A percentile compares a stretch with the other conserved stretches of the same genome.
Conservation (phyloP, 2,329 filamentous ascomycete genomes). For the Hymenoscyphus scutula region DNA sequence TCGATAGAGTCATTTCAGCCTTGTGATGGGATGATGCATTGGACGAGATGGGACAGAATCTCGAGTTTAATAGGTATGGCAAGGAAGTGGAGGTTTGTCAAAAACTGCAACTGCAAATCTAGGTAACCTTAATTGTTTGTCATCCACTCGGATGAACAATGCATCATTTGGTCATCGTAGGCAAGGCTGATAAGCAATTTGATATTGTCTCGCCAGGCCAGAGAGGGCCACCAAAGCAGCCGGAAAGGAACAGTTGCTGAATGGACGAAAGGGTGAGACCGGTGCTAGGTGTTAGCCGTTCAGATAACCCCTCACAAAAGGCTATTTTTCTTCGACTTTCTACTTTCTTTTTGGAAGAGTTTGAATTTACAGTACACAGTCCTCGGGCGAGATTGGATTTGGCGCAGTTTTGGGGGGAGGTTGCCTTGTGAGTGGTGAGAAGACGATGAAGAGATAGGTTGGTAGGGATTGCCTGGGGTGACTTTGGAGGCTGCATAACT, state of each 20-base stretch:
- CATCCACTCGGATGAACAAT: conserved; percentile 10
- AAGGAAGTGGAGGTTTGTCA: conserved; percentile 15
- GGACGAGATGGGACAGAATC: background rate
- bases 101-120: background rate
- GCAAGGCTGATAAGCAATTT: background rate
- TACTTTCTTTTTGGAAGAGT: background rate
- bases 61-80: background rate
- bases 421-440: conserved; percentile 9
- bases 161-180: conserved; percentile 9
- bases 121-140: background rate
- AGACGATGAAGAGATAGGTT: background rate
- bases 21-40: background rate
- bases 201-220: conserved; percentile 1
- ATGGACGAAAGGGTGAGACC: background rate
- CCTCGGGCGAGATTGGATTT: background rate
- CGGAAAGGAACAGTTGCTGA: conserved; percentile 8
- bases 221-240: background rate
- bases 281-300: background rate
- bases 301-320: background rate
- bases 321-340: background rate
- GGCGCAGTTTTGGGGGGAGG: background rate
- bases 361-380: background rate
- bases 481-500: conserved; percentile 21
- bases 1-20: background rate
- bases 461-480: conserved; percentile 12